phyloP scores from a whole-genome alignment of 1,284 basidiomycete species.

The Puccinia horiana region DNA sequence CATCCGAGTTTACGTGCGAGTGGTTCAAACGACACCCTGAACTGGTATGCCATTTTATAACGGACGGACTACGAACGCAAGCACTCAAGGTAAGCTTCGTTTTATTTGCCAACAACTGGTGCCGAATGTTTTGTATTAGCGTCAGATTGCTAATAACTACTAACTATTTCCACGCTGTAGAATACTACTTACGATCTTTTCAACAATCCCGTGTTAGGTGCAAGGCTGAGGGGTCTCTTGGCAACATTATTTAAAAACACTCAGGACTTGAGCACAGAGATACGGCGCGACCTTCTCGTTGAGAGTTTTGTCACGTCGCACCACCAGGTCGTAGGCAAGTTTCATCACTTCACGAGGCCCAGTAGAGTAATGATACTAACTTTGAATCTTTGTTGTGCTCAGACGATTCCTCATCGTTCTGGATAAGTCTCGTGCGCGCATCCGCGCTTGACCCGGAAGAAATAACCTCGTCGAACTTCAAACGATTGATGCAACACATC shows the following conservation, averaged over 20 bases:
- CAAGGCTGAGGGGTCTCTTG: slow-evolving; percentile 61
- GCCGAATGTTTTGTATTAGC: background rate
- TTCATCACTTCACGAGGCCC: background rate
- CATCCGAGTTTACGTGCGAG: slow-evolving; percentile 65
- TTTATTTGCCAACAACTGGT: background rate
- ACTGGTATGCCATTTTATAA: slow-evolving; percentile 18
- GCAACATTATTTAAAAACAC: slow-evolving; percentile 74
- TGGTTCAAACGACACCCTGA: slow-evolving; percentile 67
- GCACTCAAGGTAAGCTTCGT: slow-evolving; percentile 26
- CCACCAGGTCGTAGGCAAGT: slow-evolving; percentile 37
- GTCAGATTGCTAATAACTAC: background rate
- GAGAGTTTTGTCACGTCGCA: slow-evolving; percentile 45
- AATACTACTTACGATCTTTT: slow-evolving; percentile 16
- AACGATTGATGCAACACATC: slow-evolving; percentile 76
- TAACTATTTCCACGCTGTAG: slow-evolving; percentile 8
- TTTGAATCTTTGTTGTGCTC: background rate
- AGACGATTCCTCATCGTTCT: slow-evolving; percentile 40
- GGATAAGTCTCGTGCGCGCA: slow-evolving; percentile 39
- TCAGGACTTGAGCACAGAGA: slow-evolving; percentile 20
- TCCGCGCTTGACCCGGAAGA: slow-evolving; percentile 64
- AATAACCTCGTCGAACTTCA: slow-evolving; percentile 64
- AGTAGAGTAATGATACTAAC: background rate
- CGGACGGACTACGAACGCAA: slow-evolving; percentile 21
- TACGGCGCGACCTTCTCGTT: slow-evolving; percentile 24
- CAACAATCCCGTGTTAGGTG: slow-evolving; percentile 10